These are phyloP conservation scores for Monosporozyma solicola DNA, from an alignment of 805 yeast genomes.

Conservation along the genomic window DNA sequence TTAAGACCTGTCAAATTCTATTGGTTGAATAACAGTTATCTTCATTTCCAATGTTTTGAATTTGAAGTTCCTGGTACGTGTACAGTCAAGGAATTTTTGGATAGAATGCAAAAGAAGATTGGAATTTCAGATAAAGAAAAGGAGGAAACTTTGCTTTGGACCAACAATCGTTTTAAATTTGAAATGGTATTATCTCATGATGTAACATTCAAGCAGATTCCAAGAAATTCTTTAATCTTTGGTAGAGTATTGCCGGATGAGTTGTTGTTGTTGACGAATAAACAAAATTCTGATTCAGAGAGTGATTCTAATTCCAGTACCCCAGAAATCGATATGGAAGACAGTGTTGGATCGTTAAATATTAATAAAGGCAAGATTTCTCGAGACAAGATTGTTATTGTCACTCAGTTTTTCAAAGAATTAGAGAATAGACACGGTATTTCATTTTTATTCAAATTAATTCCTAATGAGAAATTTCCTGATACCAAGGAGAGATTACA, in stretches of 20 bases:
- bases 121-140: slow-evolving; percentile 41
- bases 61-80: slow-evolving; percentile 59
- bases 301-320: not conserved
- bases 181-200: slow-evolving; percentile 30
- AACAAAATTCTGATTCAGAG: slow-evolving; percentile 3
- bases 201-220: slow-evolving; percentile 33
- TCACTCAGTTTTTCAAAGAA: slow-evolving; percentile 69
- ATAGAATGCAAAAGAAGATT: slow-evolving; percentile 47
- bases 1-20: slow-evolving; percentile 55
- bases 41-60: slow-evolving; percentile 61
- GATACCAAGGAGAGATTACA: slow-evolving; percentile 62
- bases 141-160: slow-evolving; percentile 48
- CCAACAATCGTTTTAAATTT: slow-evolving; percentile 32
- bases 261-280: slow-evolving; percentile 18
- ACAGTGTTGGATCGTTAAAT: not conserved
- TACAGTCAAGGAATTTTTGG: slow-evolving; percentile 44
- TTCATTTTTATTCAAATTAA: slow-evolving; percentile 70
- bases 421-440: slow-evolving; percentile 64
- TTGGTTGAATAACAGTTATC: slow-evolving; percentile 67
- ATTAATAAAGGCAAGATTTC: slow-evolving; percentile 4
- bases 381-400: slow-evolving; percentile 45
- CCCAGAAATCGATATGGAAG: slow-evolving; percentile 2
- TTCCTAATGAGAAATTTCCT: slow-evolving; percentile 54
- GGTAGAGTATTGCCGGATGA: slow-evolving; percentile 41
- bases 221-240: slow-evolving; percentile 33